phyloP scores from a whole-genome alignment of 192 early-diverging fungal species.

The Funneliformis mosseae region DNA sequence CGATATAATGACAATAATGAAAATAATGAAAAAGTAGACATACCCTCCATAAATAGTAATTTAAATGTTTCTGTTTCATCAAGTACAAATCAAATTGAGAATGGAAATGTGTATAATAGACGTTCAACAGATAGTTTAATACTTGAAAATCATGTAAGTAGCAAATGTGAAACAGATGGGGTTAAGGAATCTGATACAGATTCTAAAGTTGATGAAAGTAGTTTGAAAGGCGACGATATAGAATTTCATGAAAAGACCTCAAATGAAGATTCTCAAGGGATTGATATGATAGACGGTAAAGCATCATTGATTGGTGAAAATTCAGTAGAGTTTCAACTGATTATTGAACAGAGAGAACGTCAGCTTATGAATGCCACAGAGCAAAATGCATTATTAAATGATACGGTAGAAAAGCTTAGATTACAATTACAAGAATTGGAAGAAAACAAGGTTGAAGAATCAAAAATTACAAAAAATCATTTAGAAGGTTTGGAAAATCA shows the following conservation, averaged over 20 bases:
- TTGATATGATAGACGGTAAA: background rate
- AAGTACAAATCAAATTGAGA: background rate
- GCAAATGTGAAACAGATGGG: background rate
- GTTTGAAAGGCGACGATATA: background rate
- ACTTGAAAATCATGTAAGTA: background rate
- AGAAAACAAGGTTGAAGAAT: slow-evolving; percentile 18
- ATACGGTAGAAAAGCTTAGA: slow-evolving; percentile 39
- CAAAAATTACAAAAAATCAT: slow-evolving; percentile 10
- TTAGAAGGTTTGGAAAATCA: slow-evolving; percentile 30
- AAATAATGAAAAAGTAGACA: background rate
- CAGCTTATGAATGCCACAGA: slow-evolving; percentile 44
- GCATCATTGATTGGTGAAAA: background rate
- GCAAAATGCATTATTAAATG: slow-evolving; percentile 45
- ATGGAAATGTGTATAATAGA: background rate
- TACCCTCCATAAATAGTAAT: background rate
- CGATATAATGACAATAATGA: background rate
- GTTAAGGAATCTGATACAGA: background rate
- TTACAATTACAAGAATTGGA: slow-evolving; percentile 30
- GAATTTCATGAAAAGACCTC: background rate
- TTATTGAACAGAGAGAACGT: slow-evolving; percentile 43
- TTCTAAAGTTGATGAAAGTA: background rate
- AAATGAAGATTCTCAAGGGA: background rate
- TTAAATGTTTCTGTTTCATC: background rate
- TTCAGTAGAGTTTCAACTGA: slow-evolving; percentile 23
- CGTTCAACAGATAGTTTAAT: background rate